These are phyloP conservation scores for Cytospora piceicola DNA, from an alignment of 2,329 filamentous ascomycete species.

Conservation along the genomic window DNA sequence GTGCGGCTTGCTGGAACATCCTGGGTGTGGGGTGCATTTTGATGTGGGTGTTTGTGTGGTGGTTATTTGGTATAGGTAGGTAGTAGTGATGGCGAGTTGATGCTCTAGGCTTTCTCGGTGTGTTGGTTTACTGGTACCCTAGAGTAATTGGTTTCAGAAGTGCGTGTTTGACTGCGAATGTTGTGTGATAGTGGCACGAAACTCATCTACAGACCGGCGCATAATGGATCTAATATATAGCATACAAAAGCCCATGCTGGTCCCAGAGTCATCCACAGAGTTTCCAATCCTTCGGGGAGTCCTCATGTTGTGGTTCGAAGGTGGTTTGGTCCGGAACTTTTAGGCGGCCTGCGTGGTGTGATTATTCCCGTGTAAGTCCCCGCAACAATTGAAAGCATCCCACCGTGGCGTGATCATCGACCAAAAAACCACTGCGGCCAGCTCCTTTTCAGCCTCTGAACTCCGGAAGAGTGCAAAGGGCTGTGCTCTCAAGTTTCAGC, in stretches of 20 bases:
- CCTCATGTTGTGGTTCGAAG: conserved; percentile 20
- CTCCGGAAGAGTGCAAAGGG: conserved; percentile 10
- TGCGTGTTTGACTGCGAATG: conserved; percentile 7
- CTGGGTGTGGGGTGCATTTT: conserved; percentile 29
- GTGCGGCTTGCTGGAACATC: conserved; percentile 25
- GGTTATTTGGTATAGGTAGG: neutral
- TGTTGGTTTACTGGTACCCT: neutral
- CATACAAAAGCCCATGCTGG: neutral
- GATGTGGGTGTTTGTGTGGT: neutral
- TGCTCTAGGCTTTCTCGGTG: conserved; percentile 1
- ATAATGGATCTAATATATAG: conserved; percentile 22
- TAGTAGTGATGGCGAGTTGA: neutral
- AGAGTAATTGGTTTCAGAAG: conserved; percentile 17
- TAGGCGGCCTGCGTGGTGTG: conserved; percentile 22
- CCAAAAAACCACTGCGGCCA: neutral
- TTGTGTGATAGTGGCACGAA: conserved; percentile 22
- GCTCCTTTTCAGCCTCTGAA: conserved; percentile 1
- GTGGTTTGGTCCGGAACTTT: conserved; percentile 19
- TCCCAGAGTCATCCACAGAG: neutral
- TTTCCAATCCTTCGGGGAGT: conserved; percentile 4
- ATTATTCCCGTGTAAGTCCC: conserved; percentile 4
- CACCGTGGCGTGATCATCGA: conserved; percentile 28
- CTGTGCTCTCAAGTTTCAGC: neutral
- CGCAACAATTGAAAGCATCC: conserved; percentile 16
- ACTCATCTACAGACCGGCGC: conserved; percentile 6